Base-by-base conservation (phyloP, 1,284 basidiomycete genomes). In the Pholiota adiposa region DNA sequence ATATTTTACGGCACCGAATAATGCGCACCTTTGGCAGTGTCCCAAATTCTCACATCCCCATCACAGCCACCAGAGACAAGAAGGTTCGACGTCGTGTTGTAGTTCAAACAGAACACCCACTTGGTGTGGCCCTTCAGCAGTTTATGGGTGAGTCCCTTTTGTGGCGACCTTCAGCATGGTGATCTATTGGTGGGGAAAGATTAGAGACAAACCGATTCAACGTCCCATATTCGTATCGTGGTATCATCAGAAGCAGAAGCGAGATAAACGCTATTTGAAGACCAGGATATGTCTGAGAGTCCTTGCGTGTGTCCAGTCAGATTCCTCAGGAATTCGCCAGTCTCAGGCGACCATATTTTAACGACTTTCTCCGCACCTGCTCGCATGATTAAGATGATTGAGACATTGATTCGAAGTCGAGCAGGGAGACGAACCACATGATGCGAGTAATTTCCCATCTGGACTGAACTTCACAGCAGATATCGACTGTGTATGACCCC, bases 1-100 rank as follows among this genome's bases (percentile, higher is more conserved):
- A 40, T 56, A 51, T n/a, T n/a, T 14, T 46, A 46, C n/a, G 33
- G 31, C 38, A 46, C 50, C 2, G 36, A 34, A 38, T 51, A n/a
- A 44, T 2, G 58, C 72, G 41, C 58, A 92, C 93, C 93, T 80
- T 86, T 83, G 5, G 86, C 82, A 0, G 91, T 83, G 69, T 98
- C 94, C 97, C 97, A 98, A 66, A 99, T 87, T 61, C 91, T 86
- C 4, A 97, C 89, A 65, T 93, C 93, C 61, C 97, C 96, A 65
- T 98, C 97, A 69, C 93, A 96, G 0, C 89, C 89, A 3, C 97
- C 97, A 11, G 93, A 96, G 1, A 94, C 96, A 19, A 98, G 81
- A 18, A 98, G 77, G 63, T 94, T 96, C 0, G 92, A 91, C 9
- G 92, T 83, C 0, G 88, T 87, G 70, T 96, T 96, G 74, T 94